Conservation (phyloP, 768 basidiomycete genomes). For the Antrodiella citrinella region DNA sequence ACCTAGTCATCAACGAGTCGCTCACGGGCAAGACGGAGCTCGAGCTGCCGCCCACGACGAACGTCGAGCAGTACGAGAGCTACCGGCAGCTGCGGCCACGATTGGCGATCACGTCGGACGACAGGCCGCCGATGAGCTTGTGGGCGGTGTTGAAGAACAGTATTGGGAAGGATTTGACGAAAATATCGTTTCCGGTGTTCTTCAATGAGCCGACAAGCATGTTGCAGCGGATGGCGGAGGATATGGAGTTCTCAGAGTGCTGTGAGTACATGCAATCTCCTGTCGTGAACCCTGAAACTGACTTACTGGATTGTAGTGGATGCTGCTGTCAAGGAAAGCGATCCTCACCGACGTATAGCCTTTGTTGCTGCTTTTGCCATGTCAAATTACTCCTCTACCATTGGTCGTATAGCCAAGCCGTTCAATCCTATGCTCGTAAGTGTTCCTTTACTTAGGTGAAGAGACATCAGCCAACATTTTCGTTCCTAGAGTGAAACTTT, state of each 20-base stretch:
- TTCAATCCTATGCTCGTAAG: conserved; percentile 92
- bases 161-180: conserved; percentile 95
- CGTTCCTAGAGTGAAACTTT: conserved; percentile 81
- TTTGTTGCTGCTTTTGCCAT: conserved; percentile 96
- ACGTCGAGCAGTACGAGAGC: conserved; percentile 48
- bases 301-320: conserved; percentile 47
- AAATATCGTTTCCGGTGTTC: conserved; percentile 90
- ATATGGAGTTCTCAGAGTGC: conserved; percentile 96
- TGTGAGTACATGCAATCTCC: conserved; percentile 39
- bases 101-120: conserved; percentile 60
- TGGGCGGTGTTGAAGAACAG: conserved; percentile 94
- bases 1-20: conserved; percentile 59
- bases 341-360: conserved; percentile 77
- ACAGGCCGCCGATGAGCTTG: conserved; percentile 81
- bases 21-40: conserved; percentile 39
- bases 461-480: background rate
- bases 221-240: conserved; percentile 96
- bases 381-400: conserved; percentile 95
- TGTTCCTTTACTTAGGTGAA: conserved; percentile 4
- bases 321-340: conserved; percentile 66
- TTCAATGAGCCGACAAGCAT: conserved; percentile 95
- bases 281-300: background rate
- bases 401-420: conserved; percentile 93
- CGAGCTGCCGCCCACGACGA: conserved; percentile 26
- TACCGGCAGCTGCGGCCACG: conserved; percentile 56